These are phyloP conservation scores for Phlebopus sp. DNA, from an alignment of 1,284 basidiomycete species.

Conservation along the genomic window DNA sequence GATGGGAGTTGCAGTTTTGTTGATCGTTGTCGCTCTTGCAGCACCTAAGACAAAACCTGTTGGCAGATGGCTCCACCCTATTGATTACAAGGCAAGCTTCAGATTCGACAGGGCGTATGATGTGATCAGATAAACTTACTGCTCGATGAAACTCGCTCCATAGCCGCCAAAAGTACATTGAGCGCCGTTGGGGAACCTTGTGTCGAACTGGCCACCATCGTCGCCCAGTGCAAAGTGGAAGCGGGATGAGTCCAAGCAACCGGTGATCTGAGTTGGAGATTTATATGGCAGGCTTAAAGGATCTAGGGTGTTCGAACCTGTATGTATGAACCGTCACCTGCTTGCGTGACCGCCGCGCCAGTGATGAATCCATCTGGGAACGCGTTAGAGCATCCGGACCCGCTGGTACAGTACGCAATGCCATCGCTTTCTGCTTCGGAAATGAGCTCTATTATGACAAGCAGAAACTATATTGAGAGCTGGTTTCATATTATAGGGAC, in stretches of 20 bases:
- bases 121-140: constrained; percentile 31
- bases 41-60: constrained; percentile 50
- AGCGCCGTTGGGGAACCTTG: constrained; percentile 50
- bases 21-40: constrained; percentile 43
- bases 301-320: constrained; percentile 34
- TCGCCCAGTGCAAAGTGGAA: constrained; percentile 38
- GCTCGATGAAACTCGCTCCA: constrained; percentile 50
- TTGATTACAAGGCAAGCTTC: not conserved
- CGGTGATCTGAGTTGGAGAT: constrained; percentile 40
- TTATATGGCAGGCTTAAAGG: not conserved
- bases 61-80: constrained; percentile 45
- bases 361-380: constrained; percentile 42
- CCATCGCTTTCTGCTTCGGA: constrained; percentile 45
- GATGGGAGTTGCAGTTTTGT: constrained; percentile 50
- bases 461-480: not conserved
- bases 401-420: constrained; percentile 37
- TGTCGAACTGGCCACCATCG: constrained; percentile 48
- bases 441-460: constrained; percentile 35
- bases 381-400: constrained; percentile 27
- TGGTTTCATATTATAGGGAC: not conserved
- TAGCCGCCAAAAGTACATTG: constrained; percentile 50
- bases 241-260: constrained; percentile 44
- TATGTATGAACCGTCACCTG: constrained; percentile 41
- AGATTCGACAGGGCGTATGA: not conserved
- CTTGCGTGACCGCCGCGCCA: constrained; percentile 36